A percentile compares a stretch with the other conserved stretches of the same genome.
Evolutionary conservation across 352 stramenopile species (phyloP).

Genomic region (Globisporangium cederbergense): DNA sequence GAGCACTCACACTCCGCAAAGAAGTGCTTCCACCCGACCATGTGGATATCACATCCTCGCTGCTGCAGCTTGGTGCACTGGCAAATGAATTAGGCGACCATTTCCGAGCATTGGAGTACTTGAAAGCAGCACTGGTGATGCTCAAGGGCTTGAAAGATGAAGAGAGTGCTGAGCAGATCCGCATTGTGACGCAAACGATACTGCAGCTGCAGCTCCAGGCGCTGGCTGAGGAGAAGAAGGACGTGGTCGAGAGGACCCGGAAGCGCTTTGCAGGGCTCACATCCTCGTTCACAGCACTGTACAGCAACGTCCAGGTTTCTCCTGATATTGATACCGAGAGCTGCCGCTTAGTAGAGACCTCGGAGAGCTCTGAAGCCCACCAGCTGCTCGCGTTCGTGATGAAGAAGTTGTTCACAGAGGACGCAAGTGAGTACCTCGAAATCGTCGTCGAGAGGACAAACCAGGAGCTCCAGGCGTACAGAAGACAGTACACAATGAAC

Average conservation of each 20-base stretch:
- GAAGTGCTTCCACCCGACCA: conserved; percentile 26
- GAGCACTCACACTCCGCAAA: conserved; percentile 32
- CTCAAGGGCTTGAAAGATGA: conserved; percentile 29
- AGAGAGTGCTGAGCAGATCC: conserved; percentile 27
- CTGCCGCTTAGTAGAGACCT: not conserved
- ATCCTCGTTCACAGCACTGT: conserved; percentile 18
- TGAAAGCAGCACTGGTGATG: conserved; percentile 27
- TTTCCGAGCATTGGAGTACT: conserved; percentile 57
- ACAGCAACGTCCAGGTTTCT: not conserved
- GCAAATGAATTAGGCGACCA: conserved; percentile 38
- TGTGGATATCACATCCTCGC: conserved; percentile 34
- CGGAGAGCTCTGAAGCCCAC: conserved; percentile 13
- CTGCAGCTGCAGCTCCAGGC: conserved; percentile 36
- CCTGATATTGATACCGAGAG: not conserved
- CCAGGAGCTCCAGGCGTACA: conserved; percentile 35
- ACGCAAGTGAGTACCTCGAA: conserved; percentile 46
- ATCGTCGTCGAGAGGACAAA: conserved; percentile 34
- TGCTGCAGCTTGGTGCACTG: conserved; percentile 43
- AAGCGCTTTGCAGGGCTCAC: conserved; percentile 27
- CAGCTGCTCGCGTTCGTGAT: conserved; percentile 36
- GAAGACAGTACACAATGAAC: conserved; percentile 37
- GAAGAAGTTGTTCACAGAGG: conserved; percentile 34
- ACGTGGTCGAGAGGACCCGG: conserved; percentile 36
- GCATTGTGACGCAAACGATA: conserved; percentile 35
- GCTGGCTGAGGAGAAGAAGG: conserved; percentile 32